phyloP scores from a whole-genome alignment of 345 rosid genomes.

The sweet orange (Citrus sinensis) region DVS_A1.0 CM039166.1:22482501-22483000 shows the following conservation, averaged over 20 bases:
- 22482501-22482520: conserved; percentile 14
- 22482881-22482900: too few relatives aligned
- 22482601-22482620: background rate
- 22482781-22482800: background rate
- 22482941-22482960: fast-evolving
- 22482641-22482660: background rate
- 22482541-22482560: background rate
- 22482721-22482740: background rate
- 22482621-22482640: background rate
- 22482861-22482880: too few relatives aligned
- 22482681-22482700: background rate
- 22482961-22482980: too few relatives aligned
- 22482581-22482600: background rate
- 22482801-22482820: too few relatives aligned
- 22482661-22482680: background rate
- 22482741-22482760: background rate
- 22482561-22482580: background rate
- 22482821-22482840: too few relatives aligned
- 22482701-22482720: background rate
- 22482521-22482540: background rate
- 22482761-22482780: background rate
- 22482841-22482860: too few relatives aligned
- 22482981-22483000: too few relatives aligned
- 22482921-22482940: too few relatives aligned
- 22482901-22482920: too few relatives aligned